These are phyloP conservation scores for Fusarium chaquense DNA, from an alignment of 2,329 filamentous ascomycete species.

Conservation along the genomic window DNA sequence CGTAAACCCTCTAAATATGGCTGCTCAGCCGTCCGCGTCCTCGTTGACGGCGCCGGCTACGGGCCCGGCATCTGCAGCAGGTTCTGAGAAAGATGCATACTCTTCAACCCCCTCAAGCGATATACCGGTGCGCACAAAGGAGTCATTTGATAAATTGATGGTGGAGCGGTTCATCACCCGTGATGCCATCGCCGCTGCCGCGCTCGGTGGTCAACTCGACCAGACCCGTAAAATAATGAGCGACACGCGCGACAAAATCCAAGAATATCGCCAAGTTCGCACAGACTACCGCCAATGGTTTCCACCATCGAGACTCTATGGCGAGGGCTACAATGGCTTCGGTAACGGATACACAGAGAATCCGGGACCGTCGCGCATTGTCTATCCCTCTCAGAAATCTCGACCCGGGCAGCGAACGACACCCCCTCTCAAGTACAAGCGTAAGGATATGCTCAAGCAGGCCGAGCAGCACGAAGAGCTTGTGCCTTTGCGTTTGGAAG, in stretches of 20 bases:
- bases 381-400: slow-evolving; percentile 84
- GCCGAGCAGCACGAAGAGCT: slow-evolving; percentile 92
- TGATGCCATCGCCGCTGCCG: slow-evolving; percentile 66
- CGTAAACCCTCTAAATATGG: slow-evolving; percentile 54
- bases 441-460: slow-evolving; percentile 85
- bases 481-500: slow-evolving; percentile 89
- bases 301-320: slow-evolving; percentile 70
- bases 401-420: slow-evolving; percentile 82
- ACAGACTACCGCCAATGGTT: slow-evolving; percentile 68
- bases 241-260: slow-evolving; percentile 74
- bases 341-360: slow-evolving; percentile 87
- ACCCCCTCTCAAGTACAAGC: slow-evolving; percentile 76
- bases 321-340: slow-evolving; percentile 85
- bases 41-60: slow-evolving; percentile 51
- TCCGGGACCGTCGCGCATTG: slow-evolving; percentile 73
- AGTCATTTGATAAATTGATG: slow-evolving; percentile 65
- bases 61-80: slow-evolving; percentile 50
- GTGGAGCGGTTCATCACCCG: slow-evolving; percentile 67
- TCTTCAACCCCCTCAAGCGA: slow-evolving; percentile 40
- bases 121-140: slow-evolving; percentile 65
- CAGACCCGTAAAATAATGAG: slow-evolving; percentile 69
- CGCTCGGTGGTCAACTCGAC: slow-evolving; percentile 63
- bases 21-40: slow-evolving; percentile 58
- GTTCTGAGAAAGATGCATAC: slow-evolving; percentile 48
- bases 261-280: slow-evolving; percentile 75